Base-by-base conservation (phyloP, 305 asterid species). In the Fraxinus platypoda region DNA sequence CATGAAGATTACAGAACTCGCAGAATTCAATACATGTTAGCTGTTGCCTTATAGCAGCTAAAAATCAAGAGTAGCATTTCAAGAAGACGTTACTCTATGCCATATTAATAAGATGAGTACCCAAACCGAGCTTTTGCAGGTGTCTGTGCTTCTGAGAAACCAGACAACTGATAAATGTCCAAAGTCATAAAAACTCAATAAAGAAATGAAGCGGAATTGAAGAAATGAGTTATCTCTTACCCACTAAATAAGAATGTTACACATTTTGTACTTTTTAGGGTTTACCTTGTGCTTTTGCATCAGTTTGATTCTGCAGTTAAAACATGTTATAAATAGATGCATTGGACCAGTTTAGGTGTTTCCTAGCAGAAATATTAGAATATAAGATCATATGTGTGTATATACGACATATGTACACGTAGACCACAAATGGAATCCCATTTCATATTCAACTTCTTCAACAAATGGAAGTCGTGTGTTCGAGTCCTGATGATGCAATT, bases 191-290 rank as follows among this genome's bases (percentile, higher is more conserved):
- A 75, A 35, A 30, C 30, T 35, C 83, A 77, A 46, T 33, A 79
- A 77, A 64, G 41, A 23, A 31, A n/a, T 31, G 37, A 17, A 70
- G 2, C 26, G 4, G 6, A 64, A 25, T 6, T 13, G 12, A 57
- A 38, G 74, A 72, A 62, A 5, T 59, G 54, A 33, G 49, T 68
- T 68, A 82, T 80, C 43, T 77, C 52, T 81, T 84, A 86, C 92
- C 85, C 15, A 85, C 81, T 66, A 77, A 3, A 59, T 43, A 62
- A 49, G 79, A 77, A 37, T 25, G 71, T 89, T 81, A 92, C 57
- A 88, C 94, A 78, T 84, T 89, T 87, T 89, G 92, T 81, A 86
- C 11, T 87, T 89, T 92, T 83, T 76, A 78, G 21, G 28, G 68
- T 57, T 57, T 57, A 64, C 34, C 6, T 77, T 81, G 89, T 19